Evolutionary conservation across 495 filamentous ascomycete species (phyloP).

Genomic region (Opeltia flavorubescens): DNA sequence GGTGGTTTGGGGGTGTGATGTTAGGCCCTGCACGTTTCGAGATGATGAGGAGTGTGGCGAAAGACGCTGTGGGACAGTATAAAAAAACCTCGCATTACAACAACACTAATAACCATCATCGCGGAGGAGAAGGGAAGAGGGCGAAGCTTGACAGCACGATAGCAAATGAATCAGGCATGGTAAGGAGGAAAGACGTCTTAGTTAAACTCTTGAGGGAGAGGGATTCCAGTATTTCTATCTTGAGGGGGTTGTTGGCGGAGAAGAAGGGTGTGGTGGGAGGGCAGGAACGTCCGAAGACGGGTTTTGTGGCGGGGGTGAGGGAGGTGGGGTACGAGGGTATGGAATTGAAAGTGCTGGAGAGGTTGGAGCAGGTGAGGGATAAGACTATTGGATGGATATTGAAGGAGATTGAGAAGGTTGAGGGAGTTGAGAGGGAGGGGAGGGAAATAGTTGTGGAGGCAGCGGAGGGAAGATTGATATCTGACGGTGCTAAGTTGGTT

Average conservation of each 20-base stretch:
- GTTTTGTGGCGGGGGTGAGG: conserved; percentile 10
- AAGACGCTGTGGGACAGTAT: conserved; percentile 22
- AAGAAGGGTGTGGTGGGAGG: conserved; percentile 18
- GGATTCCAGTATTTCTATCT: conserved; percentile 24
- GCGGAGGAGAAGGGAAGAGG: conserved; percentile 2
- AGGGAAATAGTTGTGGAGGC: no score
- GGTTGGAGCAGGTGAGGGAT: conserved; percentile 29
- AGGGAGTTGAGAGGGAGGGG: no score
- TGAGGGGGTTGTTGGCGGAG: conserved; percentile 23
- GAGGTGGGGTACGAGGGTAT: conserved; percentile 21
- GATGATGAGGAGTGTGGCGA: conserved; percentile 26
- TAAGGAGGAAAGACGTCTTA: conserved; percentile 14
- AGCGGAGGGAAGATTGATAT: no score
- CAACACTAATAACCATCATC: conserved; percentile 1
- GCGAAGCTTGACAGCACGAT: background rate
- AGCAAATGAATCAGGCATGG: conserved; percentile 14
- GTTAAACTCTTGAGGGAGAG: conserved; percentile 19
- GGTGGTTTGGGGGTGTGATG: conserved; percentile 33
- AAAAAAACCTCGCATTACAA: background rate
- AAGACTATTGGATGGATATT: conserved; percentile 28
- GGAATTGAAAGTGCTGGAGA: conserved; percentile 18
- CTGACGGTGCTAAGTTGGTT: no score
- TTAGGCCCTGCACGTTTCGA: conserved; percentile 30
- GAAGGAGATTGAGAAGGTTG: conserved; percentile 27
- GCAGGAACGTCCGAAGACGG: background rate